Percentiles rank a stretch among this genome's conserved stretches.
These are phyloP conservation scores for Hyaloscypha variabilis DNA, from an alignment of 495 filamentous ascomycete species.

Conservation along the genomic window DNA sequence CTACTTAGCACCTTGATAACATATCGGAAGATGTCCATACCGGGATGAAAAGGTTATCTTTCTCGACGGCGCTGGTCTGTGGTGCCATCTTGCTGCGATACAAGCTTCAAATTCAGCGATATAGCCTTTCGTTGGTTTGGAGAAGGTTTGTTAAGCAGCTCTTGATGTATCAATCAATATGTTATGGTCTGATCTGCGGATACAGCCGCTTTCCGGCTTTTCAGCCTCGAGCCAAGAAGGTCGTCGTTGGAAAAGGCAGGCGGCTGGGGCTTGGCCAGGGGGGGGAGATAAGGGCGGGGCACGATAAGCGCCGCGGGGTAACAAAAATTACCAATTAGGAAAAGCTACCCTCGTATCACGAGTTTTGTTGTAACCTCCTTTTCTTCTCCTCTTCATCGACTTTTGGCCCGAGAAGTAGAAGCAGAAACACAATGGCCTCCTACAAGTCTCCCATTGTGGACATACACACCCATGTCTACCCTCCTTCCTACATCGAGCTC, in stretches of 20 bases:
- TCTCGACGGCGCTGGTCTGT: constrained; percentile 54
- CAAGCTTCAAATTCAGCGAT: not conserved
- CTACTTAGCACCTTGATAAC: not conserved
- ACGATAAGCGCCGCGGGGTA: constrained; percentile 19
- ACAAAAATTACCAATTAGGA: not conserved
- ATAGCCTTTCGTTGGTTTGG: not conserved
- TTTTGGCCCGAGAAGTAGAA: not conserved
- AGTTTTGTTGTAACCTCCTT: not conserved
- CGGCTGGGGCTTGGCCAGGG: not conserved
- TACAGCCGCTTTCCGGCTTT: constrained; percentile 18
- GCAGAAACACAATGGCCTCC: constrained; percentile 8
- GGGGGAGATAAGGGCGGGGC: constrained; percentile 19
- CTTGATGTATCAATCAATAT: not conserved
- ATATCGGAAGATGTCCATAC: constrained; percentile 43
- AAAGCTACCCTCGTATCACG: not conserved
- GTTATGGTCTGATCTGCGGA: not conserved
- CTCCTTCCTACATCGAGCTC: constrained; percentile 78
- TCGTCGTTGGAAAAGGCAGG: constrained; percentile 11
- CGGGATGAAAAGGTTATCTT: constrained; percentile 70
- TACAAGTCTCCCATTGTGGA: constrained; percentile 63
- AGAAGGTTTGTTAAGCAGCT: not conserved
- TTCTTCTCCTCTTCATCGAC: not conserved
- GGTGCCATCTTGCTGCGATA: constrained; percentile 35
- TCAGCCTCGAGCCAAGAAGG: constrained; percentile 9
- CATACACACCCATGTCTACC: constrained; percentile 95